Base-by-base conservation (phyloP, 2,329 filamentous ascomycete species). In the Clarireedia monteithiana region DNA sequence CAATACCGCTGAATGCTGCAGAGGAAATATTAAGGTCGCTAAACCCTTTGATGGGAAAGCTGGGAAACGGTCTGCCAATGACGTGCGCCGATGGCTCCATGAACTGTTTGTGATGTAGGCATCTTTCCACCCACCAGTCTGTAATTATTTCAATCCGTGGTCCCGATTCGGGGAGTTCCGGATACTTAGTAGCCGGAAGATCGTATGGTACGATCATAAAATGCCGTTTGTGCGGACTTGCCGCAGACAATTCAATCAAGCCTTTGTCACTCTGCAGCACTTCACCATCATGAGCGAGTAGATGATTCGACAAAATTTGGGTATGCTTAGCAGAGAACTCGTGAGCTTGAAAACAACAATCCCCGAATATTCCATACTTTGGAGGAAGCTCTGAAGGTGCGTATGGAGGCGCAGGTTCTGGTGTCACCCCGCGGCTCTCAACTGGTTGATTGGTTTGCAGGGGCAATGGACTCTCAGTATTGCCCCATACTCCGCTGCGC, bases 101-200 rank as follows among this genome's bases (percentile, higher is more conserved):
- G 63, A 92, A 81, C 26, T 73, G 74, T 70, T 89, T 94, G 60
- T 82, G 82, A 68, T 91, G 84, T 40, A 99, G 75, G 68, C 92
- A 97, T 48, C 84, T 83, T 72, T 99, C 94, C 52, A 99, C 78
- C 80, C 92, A 99, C 78, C 94, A 95, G 67, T 96, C 91, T 10
- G 91, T 97, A 34, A 95, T 84, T 14, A 77, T 67, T 48, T 76
- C 70, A 54, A 76, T 73, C 60, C 74, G 71, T 23, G 62, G 59
- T 49, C 64, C 67, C 49, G 71, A 62, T 42, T 63, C 58, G 34
- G 69, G 67, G 7, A 73, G 60, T 48, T 70, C 63, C 34, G 67
- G 64, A 53, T 59, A 57, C 15, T 64, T 45, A 17, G 59, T 54
- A 20, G 66, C 53, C 47, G 69, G 65, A 26, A 72, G 64, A 55